Evolutionary conservation across 495 filamentous ascomycete species (phyloP), one percentile per base, ranked within the genome.

Genomic region (Aspergillus haitiensis): DNA sequence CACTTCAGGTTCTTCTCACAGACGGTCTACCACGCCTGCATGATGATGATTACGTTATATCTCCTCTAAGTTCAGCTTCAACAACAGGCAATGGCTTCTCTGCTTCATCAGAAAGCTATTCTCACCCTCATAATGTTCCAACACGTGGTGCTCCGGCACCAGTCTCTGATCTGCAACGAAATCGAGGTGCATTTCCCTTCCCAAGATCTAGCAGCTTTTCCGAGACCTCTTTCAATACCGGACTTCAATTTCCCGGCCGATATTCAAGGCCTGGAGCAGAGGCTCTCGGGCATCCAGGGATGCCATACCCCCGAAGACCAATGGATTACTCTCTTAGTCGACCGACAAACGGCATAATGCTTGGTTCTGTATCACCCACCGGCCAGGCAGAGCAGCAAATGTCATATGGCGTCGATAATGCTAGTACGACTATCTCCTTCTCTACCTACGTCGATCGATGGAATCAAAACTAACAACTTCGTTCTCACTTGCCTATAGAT

Each of bases 1-100:
- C 8, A 36, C 54, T 63, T 36, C 65, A 76, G 60, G 67, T 71
- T 15, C 58, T 80, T 33, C 73, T 75, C 27, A 72, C 76, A 7
- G 76, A 76, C 53, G 69, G 66, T 32, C 57, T 72, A 49, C 70
- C 66, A 40, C 73, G 75, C 48, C 61, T 72, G 34, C 70, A 66
- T 52, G 76, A 77, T 12, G 78, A 79, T 27, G 76, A 79, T 0
- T 78, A 78, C 55, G 64, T 76, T 11, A 70, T 76, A 44, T 80
- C 78, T 13, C 77, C 77, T 11, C 63, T 77, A 35, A 78, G 75
- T 52, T 73, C 75, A n/a, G 67, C 73, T 4, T 77, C 77, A 2
- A 72, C 75, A 27, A 70, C 65, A 52, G 75, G 75, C 46, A 73
- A 72, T n/a, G 75, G 76, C 56, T 74, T 75, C 60, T 72, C 78